Evolutionary conservation across 352 stramenopile species (phyloP), one percentile per base, ranked within the genome.

Genomic region (Pythium sukuiense): DNA sequence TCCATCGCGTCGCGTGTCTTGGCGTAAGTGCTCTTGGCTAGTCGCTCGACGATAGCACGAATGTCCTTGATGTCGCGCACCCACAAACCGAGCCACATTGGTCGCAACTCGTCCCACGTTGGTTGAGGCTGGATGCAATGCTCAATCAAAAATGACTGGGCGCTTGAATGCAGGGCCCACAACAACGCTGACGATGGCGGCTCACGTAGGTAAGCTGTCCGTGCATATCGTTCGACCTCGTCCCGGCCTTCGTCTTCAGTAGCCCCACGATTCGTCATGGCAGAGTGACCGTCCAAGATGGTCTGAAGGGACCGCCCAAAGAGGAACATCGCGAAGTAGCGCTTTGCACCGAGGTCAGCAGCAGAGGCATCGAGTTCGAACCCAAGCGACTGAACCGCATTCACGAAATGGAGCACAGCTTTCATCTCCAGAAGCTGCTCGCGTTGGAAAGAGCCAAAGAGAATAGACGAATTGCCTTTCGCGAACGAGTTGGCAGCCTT

Each of bases 161-260:
- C 80, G 62, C 90, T 81, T 18, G 87, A 95, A 45, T 93, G 87
- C n/a, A 95, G 67, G 8, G 85, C 87, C 87, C 87, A 95, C 18
- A 92, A 33, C 9, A 93, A 61, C 1, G 77, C 85, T 27, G 87
- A 95, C 3, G 84, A 92, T 24, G 87, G 87, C 6, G 71, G 72
- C 33, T 94, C 81, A 9, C 78, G 67, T 49, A 89, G 63, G 32
- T 67, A 70, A 1, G 67, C 63, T 1, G 27, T 32, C 26, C 56
- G 7, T 1, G 58, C 60, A 60, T 41, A 61, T 18, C 33, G 33
- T 54, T 72, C 69, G 9, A 69, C 56, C 30, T 55, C 59, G 33
- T 65, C 64, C 12, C 57, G 39, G 5, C 29, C 16, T 30, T 68
- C 57, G 20, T 76, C 68, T 2, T 61, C 46, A 56, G 69, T 59